Evolutionary conservation across 2,329 filamentous ascomycete species (phyloP).

Genomic region (Botrytis hyacinthi): DNA sequence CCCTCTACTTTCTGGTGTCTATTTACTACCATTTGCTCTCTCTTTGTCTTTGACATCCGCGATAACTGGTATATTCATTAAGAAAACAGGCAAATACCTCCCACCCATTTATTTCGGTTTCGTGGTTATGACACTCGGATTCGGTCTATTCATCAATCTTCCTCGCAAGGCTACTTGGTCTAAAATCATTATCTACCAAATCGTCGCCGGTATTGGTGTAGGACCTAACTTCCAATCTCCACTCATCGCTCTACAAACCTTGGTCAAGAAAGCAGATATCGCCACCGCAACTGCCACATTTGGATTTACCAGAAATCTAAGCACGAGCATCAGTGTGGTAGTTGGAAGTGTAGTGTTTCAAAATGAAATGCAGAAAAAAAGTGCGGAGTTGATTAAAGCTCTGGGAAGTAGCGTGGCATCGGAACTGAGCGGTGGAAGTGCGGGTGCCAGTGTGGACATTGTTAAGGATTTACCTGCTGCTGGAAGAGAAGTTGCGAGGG

Average conservation of each 20-base stretch:
- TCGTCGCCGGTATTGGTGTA: constrained; percentile 61
- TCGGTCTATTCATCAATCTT: constrained; percentile 62
- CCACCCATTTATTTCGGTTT: constrained; percentile 59
- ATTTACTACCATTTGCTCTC: constrained; percentile 68
- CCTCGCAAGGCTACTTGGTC: constrained; percentile 51
- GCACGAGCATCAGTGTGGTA: constrained; percentile 48
- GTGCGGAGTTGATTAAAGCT: constrained; percentile 24
- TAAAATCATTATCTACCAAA: constrained; percentile 59
- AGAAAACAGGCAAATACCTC: constrained; percentile 65
- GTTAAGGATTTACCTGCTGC: constrained; percentile 29
- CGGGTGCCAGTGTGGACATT: constrained; percentile 34
- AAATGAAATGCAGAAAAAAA: constrained; percentile 43
- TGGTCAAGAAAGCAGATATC: constrained; percentile 60
- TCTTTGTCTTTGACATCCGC: constrained; percentile 64
- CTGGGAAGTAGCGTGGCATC: constrained; percentile 31
- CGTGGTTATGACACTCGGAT: constrained; percentile 60
- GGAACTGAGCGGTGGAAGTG: constrained; percentile 32
- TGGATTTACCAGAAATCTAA: constrained; percentile 47
- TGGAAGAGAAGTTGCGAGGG: constrained; percentile 29
- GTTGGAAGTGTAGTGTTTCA: constrained; percentile 52
- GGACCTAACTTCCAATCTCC: constrained; percentile 69
- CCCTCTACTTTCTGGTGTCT: constrained; percentile 73
- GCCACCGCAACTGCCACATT: constrained; percentile 68
- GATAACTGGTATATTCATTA: constrained; percentile 54
- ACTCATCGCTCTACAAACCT: constrained; percentile 65